Percentiles rank a stretch among this genome's conserved stretches.
Conservation (phyloP, 2,329 filamentous ascomycete species). For the Pseudogymnoascus pannorum region DNA sequence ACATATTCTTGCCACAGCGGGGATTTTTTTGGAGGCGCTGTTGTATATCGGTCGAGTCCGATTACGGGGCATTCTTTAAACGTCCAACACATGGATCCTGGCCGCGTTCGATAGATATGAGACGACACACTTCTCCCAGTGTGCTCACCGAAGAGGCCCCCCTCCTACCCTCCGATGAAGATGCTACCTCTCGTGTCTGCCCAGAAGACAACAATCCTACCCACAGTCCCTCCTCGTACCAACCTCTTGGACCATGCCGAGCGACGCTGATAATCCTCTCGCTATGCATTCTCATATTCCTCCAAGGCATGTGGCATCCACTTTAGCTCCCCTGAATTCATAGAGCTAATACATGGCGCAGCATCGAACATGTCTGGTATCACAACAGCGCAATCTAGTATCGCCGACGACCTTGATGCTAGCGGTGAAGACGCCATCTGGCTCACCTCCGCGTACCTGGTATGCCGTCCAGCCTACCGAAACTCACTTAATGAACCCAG, state of each 20-base stretch:
- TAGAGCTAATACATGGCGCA: slow-evolving; percentile 13
- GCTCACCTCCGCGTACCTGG: slow-evolving; percentile 73
- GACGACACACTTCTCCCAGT: background rate
- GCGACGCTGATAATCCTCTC: slow-evolving; percentile 43
- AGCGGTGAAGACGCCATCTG: slow-evolving; percentile 63
- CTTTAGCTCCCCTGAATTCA: background rate
- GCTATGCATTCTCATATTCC: slow-evolving; percentile 50
- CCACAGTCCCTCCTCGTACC: slow-evolving; percentile 14
- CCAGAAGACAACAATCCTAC: background rate
- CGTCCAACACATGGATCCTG: background rate
- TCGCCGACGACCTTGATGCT: slow-evolving; percentile 67
- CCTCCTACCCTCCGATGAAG: background rate
- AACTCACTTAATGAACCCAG: background rate
- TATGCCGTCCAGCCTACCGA: slow-evolving; percentile 19
- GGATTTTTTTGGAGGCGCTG: too few species aligned
- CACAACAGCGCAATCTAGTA: slow-evolving; percentile 70
- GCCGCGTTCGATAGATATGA: background rate
- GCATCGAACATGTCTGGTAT: slow-evolving; percentile 68
- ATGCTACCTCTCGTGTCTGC: background rate
- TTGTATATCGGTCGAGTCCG: too few species aligned
- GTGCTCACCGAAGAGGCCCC: background rate
- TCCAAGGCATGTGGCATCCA: slow-evolving; percentile 44
- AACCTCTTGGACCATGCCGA: slow-evolving; percentile 26
- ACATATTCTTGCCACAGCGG: too few species aligned
- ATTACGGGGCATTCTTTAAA: background rate